phyloP scores from a whole-genome alignment of 2,329 filamentous ascomycete species.

The Penicillium capsulatum region DNA sequence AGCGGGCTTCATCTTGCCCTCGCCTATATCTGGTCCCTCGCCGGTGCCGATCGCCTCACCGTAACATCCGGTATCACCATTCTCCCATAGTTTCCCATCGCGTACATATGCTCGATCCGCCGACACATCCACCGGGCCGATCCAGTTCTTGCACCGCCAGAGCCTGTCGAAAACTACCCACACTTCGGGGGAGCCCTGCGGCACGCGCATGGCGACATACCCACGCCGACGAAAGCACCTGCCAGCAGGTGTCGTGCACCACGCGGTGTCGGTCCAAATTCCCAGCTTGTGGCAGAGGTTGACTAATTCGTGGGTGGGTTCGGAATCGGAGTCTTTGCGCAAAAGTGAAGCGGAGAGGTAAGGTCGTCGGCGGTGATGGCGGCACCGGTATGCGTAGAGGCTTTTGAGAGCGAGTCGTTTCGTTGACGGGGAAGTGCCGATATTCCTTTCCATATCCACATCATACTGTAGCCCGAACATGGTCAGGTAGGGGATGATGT shows the following conservation, averaged over 20 bases:
- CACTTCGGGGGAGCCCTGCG: slow-evolving; percentile 54
- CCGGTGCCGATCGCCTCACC: slow-evolving; percentile 54
- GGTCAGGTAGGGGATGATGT: slow-evolving; percentile 57
- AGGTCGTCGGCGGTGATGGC: slow-evolving; percentile 58
- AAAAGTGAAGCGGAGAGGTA: slow-evolving; percentile 55
- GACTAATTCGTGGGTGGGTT: slow-evolving; percentile 58
- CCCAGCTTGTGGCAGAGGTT: slow-evolving; percentile 55
- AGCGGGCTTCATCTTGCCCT: slow-evolving; percentile 53
- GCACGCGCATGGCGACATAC: slow-evolving; percentile 54
- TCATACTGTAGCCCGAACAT: slow-evolving; percentile 45
- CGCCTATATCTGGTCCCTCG: slow-evolving; percentile 41
- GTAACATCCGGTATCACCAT: slow-evolving; percentile 50
- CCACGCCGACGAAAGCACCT: slow-evolving; percentile 54
- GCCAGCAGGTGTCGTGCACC: slow-evolving; percentile 57
- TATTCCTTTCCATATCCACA: slow-evolving; percentile 43
- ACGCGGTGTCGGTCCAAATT: slow-evolving; percentile 60
- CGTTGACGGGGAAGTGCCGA: slow-evolving; percentile 29
- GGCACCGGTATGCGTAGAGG: slow-evolving; percentile 59
- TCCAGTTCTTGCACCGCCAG: slow-evolving; percentile 57
- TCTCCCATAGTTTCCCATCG: slow-evolving; percentile 55
- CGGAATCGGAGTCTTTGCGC: slow-evolving; percentile 56
- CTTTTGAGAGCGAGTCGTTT: slow-evolving; percentile 53
- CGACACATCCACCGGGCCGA: slow-evolving; percentile 42
- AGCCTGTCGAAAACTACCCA: slow-evolving; percentile 61
- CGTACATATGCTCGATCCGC: slow-evolving; percentile 30